A percentile compares a stretch with the other conserved stretches of the same genome.
Evolutionary conservation across 2,329 filamentous ascomycete species (phyloP).

Genomic region (Meredithiella fracta): DNA sequence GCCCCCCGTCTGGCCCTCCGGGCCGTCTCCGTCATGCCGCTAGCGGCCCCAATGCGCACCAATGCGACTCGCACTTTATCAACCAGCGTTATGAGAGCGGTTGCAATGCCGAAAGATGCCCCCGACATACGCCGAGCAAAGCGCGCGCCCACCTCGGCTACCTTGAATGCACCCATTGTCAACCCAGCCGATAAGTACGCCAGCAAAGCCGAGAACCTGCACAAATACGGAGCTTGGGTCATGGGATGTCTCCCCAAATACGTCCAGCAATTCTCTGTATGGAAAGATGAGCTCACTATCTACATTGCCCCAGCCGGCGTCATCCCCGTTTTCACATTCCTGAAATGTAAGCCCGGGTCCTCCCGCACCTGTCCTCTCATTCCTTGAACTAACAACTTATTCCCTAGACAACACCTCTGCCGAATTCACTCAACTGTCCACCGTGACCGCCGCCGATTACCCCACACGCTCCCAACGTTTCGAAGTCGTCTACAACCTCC

Average conservation of each 20-base stretch:
- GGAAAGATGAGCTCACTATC: conserved; percentile 96
- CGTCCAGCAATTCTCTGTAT: conserved; percentile 97
- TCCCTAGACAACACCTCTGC: conserved; percentile 77
- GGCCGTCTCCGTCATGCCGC: not conserved
- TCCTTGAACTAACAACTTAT: not conserved
- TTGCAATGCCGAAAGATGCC: conserved; percentile 42
- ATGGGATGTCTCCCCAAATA: conserved; percentile 96
- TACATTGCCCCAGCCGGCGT: conserved; percentile 80
- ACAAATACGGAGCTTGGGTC: conserved; percentile 90
- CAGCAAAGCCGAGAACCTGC: conserved; percentile 71
- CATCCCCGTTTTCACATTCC: conserved; percentile 80
- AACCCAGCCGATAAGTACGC: conserved; percentile 90
- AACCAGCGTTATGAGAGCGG: conserved; percentile 31
- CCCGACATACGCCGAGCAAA: conserved; percentile 52
- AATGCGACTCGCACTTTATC: conserved; percentile 15
- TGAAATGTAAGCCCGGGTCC: conserved; percentile 48
- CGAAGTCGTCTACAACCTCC: conserved; percentile 93
- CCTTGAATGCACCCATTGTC: conserved; percentile 59
- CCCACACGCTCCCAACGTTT: conserved; percentile 91
- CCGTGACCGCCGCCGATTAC: conserved; percentile 90
- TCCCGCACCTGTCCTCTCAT: not conserved
- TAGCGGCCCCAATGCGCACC: not conserved
- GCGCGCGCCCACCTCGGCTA: conserved; percentile 37
- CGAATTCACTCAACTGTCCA: conserved; percentile 85
- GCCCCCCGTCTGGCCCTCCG: conserved; percentile 19